Conservation (phyloP, 257 asterid species). For the Przewalskia tangutica region DNA sequence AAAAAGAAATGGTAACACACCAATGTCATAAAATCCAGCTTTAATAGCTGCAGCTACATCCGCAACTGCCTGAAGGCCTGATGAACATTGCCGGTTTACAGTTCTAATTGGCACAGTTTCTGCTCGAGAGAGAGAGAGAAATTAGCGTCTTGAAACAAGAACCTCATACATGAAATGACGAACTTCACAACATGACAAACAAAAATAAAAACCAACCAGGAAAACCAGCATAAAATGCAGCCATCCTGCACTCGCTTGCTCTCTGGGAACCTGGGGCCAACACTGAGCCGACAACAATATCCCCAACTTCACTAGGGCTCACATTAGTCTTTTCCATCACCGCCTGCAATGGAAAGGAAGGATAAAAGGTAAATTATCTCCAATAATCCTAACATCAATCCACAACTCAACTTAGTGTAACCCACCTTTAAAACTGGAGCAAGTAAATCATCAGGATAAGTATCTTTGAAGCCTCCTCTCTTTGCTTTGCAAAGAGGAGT, state of each 20-base stretch:
- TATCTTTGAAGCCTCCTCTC: conserved; percentile 96
- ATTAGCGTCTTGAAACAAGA: background rate
- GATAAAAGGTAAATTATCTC: background rate
- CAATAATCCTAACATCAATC: background rate
- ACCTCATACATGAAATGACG: background rate
- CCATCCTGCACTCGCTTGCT: conserved; percentile 99
- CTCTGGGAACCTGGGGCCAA: conserved; percentile 95
- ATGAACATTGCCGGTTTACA: conserved; percentile 96
- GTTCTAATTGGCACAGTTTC: conserved; percentile 97
- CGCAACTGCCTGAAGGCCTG: conserved; percentile 99
- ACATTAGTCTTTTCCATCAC: conserved; percentile 69
- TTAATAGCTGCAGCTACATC: conserved; percentile 99
- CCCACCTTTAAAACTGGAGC: conserved; percentile 84
- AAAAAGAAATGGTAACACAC: conserved; percentile 19
- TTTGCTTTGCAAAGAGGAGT: conserved; percentile 89
- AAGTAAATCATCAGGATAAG: conserved; percentile 88
- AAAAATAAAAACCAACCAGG: conserved; percentile 45
- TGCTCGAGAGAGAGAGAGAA: conserved; percentile 14
- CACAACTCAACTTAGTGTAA: background rate
- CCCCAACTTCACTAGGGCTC: conserved; percentile 91
- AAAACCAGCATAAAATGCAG: conserved; percentile 99
- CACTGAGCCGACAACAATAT: conserved; percentile 92
- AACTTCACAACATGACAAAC: background rate
- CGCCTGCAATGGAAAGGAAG: conserved; percentile 34
- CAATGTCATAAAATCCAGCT: conserved; percentile 97